phyloP scores from a whole-genome alignment of 1,284 basidiomycete genomes.

The Lignosus rhinocerotis region DNA sequence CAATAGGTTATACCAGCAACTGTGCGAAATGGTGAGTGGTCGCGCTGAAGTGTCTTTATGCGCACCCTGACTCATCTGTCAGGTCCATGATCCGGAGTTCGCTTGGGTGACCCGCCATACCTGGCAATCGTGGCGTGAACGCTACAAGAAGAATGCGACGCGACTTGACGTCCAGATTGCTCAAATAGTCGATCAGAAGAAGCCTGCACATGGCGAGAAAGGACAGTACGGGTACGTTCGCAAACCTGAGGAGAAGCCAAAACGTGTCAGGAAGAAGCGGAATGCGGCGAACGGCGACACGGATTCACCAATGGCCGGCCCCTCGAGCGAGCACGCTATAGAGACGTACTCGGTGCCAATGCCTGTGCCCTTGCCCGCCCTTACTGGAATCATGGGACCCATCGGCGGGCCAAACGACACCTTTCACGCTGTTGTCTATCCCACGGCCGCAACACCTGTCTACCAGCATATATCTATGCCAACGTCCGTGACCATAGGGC shows the following conservation, averaged over 20 bases:
- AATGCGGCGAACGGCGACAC: slow-evolving; percentile 20
- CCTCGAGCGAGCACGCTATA: slow-evolving; percentile 22
- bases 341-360: slow-evolving; percentile 25
- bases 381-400: slow-evolving; percentile 15
- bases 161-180: slow-evolving; percentile 66
- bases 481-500: slow-evolving; percentile 12
- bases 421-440: slow-evolving; percentile 20
- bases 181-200: slow-evolving; percentile 65
- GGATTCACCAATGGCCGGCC: slow-evolving; percentile 20
- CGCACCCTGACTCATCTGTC: not conserved
- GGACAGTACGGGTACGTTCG: slow-evolving; percentile 79
- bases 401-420: slow-evolving; percentile 16
- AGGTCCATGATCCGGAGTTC: slow-evolving; percentile 68
- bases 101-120: slow-evolving; percentile 80
- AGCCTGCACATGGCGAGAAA: slow-evolving; percentile 64
- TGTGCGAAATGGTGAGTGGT: slow-evolving; percentile 52
- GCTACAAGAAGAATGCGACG: slow-evolving; percentile 77
- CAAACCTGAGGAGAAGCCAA: slow-evolving; percentile 63
- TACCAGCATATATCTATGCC: slow-evolving; percentile 25
- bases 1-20: slow-evolving; percentile 72
- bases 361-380: slow-evolving; percentile 22
- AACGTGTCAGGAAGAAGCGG: slow-evolving; percentile 51
- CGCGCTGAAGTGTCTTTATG: not conserved
- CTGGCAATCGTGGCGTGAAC: slow-evolving; percentile 85
- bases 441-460: slow-evolving; percentile 14